Evolutionary conservation across 108 stramenopile species (phyloP), one percentile per base, ranked within the genome.

Genomic region (Cyclotella sp.): DNA sequence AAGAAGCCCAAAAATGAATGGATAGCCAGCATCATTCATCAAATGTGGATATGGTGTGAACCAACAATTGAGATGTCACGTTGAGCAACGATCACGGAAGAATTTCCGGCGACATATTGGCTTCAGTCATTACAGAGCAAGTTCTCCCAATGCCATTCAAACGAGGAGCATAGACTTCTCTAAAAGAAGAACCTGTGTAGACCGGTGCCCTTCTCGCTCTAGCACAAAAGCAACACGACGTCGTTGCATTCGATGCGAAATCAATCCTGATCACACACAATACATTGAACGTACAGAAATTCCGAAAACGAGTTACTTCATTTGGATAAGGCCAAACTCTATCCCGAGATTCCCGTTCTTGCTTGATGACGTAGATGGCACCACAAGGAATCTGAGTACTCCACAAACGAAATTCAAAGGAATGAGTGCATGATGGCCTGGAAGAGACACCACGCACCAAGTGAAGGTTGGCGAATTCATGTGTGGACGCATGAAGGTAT

Each of bases 371-470:
- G 44, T 5, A 42, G 42, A 43, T 47, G 0, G 0, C 15, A 47
- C 34, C 11, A 54, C 16, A 28, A 45, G 3, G 18, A 18, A 43
- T 45, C 13, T 58, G 68, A 70, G 14, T 45, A 14, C 3, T 2
- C 27, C 21, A 45, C 16, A 39, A 61, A 40, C 60, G 42, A 4
- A 15, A 39, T 44, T 30, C 18, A 62, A 45, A 69, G 67, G 79
- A 80, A 80, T 63, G 79, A 80, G 45, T 80, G 79, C 42, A 68
- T 80, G 60, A 9, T 72, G 14, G 73, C 79, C n/a, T 80, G 79
- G 79, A 73, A 51, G 49, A 65, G 27, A 26, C 67, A 80, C 45
- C 79, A 80, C 46, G 40, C 72, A 12, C 16, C 57, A 34, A 61
- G 63, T 42, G 55, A 63, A 19, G 79, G 79, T 21, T 80, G 79